phyloP scores from a whole-genome alignment of 2,329 filamentous ascomycete species.

The Monilinia fructicola region DNA sequence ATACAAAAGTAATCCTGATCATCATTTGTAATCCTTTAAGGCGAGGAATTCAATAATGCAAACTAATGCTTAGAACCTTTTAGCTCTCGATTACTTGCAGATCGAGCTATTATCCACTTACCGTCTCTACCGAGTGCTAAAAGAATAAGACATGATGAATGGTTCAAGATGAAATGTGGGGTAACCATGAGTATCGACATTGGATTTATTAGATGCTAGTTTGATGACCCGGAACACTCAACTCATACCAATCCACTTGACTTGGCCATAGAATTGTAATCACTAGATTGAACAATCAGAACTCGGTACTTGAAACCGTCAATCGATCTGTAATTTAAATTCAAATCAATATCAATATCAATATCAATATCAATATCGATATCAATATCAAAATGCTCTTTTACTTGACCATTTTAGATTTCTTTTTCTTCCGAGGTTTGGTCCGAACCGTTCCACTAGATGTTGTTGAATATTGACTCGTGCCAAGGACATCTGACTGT shows the following conservation, averaged over 20 bases:
- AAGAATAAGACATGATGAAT: neutral
- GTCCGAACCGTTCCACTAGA: neutral
- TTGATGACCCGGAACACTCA: slow-evolving; percentile 5
- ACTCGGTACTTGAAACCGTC: neutral
- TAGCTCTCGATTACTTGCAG: neutral
- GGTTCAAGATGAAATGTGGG: neutral
- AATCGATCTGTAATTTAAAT: neutral
- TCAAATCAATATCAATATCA: too few species aligned
- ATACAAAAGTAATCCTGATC: neutral
- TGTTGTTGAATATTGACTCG: slow-evolving; percentile 8
- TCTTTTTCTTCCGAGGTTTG: neutral
- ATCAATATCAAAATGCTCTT: neutral
- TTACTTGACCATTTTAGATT: neutral
- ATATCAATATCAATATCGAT: too few species aligned
- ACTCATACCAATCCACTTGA: slow-evolving; percentile 10
- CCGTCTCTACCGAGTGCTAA: too few species aligned
- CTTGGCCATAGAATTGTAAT: neutral
- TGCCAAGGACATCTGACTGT: slow-evolving; percentile 22
- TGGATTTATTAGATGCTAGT: neutral
- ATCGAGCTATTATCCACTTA: neutral
- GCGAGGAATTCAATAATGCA: neutral
- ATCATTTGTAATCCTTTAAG: neutral
- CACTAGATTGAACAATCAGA: neutral
- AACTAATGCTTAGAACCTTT: neutral
- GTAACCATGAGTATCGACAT: neutral